Evolutionary conservation across 225 moss, liverwort and hornwort species (phyloP).

Genomic region (Climacium dendroides): DNA sequence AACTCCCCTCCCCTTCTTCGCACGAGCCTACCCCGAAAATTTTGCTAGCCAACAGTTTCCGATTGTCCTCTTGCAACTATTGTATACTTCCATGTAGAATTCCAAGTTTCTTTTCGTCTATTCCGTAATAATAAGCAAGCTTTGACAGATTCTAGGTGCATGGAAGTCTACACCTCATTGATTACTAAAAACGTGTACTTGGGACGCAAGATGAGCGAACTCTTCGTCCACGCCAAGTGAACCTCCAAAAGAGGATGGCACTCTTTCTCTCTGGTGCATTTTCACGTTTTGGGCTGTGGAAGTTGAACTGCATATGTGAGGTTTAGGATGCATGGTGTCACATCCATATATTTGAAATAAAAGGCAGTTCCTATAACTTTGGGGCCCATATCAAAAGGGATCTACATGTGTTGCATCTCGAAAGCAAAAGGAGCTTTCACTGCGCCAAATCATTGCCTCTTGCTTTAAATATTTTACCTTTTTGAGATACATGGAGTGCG

Average conservation of each 20-base stretch:
- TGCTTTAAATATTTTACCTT: neutral
- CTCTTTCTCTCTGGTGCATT: neutral
- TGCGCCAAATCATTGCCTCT: neutral
- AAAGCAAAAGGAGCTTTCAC: neutral
- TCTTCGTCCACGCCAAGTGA: neutral
- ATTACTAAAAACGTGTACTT: neutral
- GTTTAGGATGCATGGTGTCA: neutral
- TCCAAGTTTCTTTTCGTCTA: neutral
- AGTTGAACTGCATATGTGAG: neutral
- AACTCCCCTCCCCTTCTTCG: too few relatives aligned
- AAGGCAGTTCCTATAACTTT: neutral
- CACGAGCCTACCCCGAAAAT: rapidly evolving
- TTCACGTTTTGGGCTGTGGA: neutral
- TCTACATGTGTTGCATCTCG: neutral
- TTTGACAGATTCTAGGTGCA: neutral
- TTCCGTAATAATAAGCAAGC: neutral
- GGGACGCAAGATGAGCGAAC: neutral
- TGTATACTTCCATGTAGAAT: neutral
- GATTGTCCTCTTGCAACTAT: neutral
- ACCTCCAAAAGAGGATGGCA: neutral
- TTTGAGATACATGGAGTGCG: neutral
- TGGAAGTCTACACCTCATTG: neutral
- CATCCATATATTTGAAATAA: neutral
- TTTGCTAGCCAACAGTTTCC: neutral
- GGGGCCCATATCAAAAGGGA: neutral